Evolutionary conservation across 805 yeast genomes (phyloP).

Genomic region (Candida saitoana): DNA sequence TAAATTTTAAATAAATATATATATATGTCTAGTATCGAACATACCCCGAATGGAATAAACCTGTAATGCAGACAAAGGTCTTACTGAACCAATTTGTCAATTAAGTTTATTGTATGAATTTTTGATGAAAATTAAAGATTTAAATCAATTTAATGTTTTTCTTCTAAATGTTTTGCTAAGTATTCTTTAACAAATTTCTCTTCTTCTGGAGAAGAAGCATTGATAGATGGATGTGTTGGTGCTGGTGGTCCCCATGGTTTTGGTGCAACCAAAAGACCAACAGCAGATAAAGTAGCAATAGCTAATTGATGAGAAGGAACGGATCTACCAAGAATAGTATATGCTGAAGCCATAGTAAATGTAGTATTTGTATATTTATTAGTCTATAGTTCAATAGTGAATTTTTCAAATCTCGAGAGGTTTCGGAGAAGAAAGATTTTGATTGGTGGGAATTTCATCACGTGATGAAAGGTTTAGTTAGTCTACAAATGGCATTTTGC

Average conservation of each 20-base stretch:
- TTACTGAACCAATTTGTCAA: background rate
- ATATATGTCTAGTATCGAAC: background rate
- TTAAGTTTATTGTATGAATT: background rate
- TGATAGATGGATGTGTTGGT: slow-evolving; percentile 62
- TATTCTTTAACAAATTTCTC: slow-evolving; percentile 72
- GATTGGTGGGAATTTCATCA: no score
- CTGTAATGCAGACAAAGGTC: background rate
- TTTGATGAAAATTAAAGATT: no score
- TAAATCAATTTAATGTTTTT: slow-evolving; percentile 20
- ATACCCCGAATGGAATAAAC: background rate
- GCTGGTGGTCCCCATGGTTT: slow-evolving; percentile 68
- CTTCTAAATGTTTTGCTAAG: slow-evolving; percentile 52
- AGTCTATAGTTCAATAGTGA: no score
- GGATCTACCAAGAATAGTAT: slow-evolving; percentile 77
- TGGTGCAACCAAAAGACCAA: slow-evolving; percentile 60
- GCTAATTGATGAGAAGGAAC: slow-evolving; percentile 82
- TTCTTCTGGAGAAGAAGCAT: slow-evolving; percentile 82
- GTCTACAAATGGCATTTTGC: slow-evolving; percentile 2
- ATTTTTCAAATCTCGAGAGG: no score
- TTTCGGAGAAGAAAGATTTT: no score
- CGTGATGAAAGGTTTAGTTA: no score
- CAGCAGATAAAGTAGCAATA: slow-evolving; percentile 71
- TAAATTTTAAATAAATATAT: no score
- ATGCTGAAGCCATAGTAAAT: slow-evolving; percentile 73
- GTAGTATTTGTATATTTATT: background rate